Base-by-base conservation (phyloP, 1,139 yeast species). In the Yamadazyma diddensiae region DNA sequence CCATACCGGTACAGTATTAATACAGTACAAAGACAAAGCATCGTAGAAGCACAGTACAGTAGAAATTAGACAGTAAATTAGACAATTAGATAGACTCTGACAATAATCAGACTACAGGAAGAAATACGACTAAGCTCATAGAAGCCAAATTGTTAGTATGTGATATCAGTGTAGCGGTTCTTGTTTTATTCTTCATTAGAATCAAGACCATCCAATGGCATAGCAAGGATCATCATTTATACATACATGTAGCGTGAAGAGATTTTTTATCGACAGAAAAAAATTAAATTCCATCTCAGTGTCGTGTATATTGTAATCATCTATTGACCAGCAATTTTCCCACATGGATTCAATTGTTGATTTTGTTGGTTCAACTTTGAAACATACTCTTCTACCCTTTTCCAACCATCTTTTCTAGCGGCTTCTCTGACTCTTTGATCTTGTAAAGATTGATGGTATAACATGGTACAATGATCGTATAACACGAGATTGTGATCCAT, bases 401-500 rank as follows among this genome's bases (percentile, higher is more conserved):
- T 74, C 96, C 95, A 86, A 42, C 81, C 85, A 47, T 79, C 82
- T 44, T 73, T 74, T 46, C 92, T 70, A 29, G 79, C 71, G 27
- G 60, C 60, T 54, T 78, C 85, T 43, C 82, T 66, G 37, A 72
- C 73, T 43, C 70, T 71, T 49, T 77, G 83, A 42, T 81, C 85
- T 46, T 78, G 82, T 42, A 81, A 65, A 25, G 80, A 77, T 54
- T 82, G 87, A 49, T 87, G 82, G 58, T 90, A 90, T 46, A 87
- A 65, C 52, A 86, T 75, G 14, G 94, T 84, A 55, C 97, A 92
- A 53, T 88, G 94, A 54, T 90, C 97, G 57, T 87, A 94, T 27
- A 92, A 68, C 7, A 82, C 80, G 11, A 96, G 95, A 55, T 88
- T 90, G 37, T 94, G 85, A 52, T 92, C 97, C 84, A 90, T 80